Percentiles rank a stretch among this genome's conserved stretches.
Conservation (phyloP, 306 rosid species). For the Cicer cuneatum region DNA sequence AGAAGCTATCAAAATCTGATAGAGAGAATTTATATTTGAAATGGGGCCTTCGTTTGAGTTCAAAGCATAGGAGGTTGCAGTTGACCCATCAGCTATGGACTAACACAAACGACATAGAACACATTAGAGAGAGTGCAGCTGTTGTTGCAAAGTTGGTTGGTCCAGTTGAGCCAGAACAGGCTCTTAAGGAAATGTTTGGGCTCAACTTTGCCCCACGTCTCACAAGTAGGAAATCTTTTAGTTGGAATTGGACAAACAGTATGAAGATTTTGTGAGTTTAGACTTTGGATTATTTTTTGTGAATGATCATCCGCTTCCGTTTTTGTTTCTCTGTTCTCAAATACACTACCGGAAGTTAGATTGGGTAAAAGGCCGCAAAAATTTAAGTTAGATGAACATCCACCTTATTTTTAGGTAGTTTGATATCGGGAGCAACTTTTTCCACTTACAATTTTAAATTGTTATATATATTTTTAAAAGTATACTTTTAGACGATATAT, state of each 20-base stretch:
- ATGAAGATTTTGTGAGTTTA: conserved; percentile 57
- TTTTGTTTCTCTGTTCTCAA: no score
- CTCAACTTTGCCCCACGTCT: conserved; percentile 84
- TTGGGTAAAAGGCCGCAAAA: no score
- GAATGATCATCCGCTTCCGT: no score
- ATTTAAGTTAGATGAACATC: no score
- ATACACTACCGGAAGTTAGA: no score
- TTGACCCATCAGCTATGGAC: conserved; percentile 74
- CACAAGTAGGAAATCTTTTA: conserved; percentile 56
- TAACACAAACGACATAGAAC: conserved; percentile 61
- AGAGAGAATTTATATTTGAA: conserved; percentile 69
- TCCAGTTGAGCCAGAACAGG: conserved; percentile 73
- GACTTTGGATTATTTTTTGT: neutral
- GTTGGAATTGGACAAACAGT: conserved; percentile 63
- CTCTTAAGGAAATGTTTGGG: conserved; percentile 98
- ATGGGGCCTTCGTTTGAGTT: conserved; percentile 72
- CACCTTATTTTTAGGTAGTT: no score
- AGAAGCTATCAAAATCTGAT: conserved; percentile 60
- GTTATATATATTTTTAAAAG: no score
- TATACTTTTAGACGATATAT: no score
- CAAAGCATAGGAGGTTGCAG: conserved; percentile 73
- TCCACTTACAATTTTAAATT: no score
- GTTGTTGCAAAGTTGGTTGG: conserved; percentile 82
- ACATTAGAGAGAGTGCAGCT: conserved; percentile 74
- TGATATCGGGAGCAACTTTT: no score